phyloP scores from a whole-genome alignment of 2,329 filamentous ascomycete species.

The Hirsutella rhossiliensis region DNA sequence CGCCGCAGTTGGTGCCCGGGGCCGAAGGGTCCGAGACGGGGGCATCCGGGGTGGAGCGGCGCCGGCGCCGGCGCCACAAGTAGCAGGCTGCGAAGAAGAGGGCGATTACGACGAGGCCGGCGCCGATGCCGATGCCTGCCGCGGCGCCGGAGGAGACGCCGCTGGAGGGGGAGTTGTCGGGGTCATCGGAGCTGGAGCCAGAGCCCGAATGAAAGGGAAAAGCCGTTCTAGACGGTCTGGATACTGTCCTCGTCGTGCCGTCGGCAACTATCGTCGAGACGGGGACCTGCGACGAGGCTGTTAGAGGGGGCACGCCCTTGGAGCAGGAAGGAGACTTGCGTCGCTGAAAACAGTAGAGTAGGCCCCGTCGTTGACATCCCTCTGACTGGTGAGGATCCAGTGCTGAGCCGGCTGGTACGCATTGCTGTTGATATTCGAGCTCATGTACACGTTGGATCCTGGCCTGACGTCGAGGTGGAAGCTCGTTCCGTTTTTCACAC shows the following conservation, averaged over 20 bases:
- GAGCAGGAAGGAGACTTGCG: slow-evolving; percentile 7
- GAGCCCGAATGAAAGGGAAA: not conserved
- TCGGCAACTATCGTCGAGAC: not conserved
- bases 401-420: slow-evolving; percentile 17
- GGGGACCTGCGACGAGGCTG: not conserved
- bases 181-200: not conserved
- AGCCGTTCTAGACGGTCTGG: not conserved
- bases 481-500: no score
- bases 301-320: not conserved
- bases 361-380: slow-evolving; percentile 16
- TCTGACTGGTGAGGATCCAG: slow-evolving; percentile 20
- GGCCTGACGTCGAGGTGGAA: no score
- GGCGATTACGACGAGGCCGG: slow-evolving; percentile 12
- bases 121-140: slow-evolving; percentile 18
- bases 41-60: not conserved
- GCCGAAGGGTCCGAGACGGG: not conserved
- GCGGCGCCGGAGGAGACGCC: slow-evolving; percentile 16
- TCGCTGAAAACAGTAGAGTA: slow-evolving; percentile 20
- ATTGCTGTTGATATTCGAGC: not conserved
- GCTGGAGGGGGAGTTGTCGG: not conserved
- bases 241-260: not conserved
- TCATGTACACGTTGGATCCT: slow-evolving; percentile 7
- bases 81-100: slow-evolving; percentile 12
- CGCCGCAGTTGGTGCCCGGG: no score
- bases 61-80: slow-evolving; percentile 11